Base-by-base conservation (phyloP, 129 eudicot genomes). In the Saposhnikovia divaricata region DNA sequence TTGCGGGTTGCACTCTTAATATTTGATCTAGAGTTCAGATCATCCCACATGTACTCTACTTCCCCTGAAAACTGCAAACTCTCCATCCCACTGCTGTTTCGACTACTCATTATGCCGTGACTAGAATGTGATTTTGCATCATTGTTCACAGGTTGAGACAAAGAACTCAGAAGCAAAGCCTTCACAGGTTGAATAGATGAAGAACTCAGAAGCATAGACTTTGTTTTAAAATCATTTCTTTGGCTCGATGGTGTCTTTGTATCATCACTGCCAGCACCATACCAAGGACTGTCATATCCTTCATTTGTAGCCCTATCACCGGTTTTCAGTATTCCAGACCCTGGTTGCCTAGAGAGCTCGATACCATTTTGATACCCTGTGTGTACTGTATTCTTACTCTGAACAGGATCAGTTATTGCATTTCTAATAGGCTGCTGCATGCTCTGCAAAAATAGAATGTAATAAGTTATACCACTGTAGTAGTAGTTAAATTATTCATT, bases 11-110 rank as follows among this genome's bases (percentile, higher is more conserved):
- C 84, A 38, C 53, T 84, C 45, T 82, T 74, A 81, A 72, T 84
- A n/a, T 76, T 66, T 19, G 77, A 76, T 78, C 81, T 85, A 59
- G 97, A 81, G 74, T 80, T 90, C 78, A 84, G 77, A 71, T 82
- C 93, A 76, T 91, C 93, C 96, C 96, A 90, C 81, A 61, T 79
- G 80, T 76, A 94, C 84, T 94, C 96, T 87, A 91, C 96, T 86
- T 91, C 97, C 78, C 89, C 92, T 18, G 93, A 87, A 80, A 89
- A 85, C 84, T 88, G 85, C 97, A 93, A 94, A 87, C 91, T 91
- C 80, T 79, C 85, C 70, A 87, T 46, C 80, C 79, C 90, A 73
- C 78, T 48, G 65, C 78, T 80, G 81, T 81, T 84, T 85, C 81
- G 83, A 42, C 80, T 82, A 27, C 77, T 82, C 27, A 79, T 74